Evolutionary conservation across 805 yeast genomes (phyloP).

Genomic region (Kazachstania bromeliacearum): DNA sequence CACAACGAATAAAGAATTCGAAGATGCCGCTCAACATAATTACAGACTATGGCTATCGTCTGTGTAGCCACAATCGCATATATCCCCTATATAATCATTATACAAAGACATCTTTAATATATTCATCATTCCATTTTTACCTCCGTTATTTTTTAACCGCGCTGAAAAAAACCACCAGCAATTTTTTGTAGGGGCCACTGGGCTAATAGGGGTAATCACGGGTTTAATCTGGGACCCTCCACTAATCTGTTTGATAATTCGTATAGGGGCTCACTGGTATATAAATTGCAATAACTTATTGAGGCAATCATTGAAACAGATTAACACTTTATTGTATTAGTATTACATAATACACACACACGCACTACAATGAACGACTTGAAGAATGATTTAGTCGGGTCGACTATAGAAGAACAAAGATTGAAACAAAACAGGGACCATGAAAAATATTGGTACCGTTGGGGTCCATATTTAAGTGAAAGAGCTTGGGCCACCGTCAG

Average conservation of each 20-base stretch:
- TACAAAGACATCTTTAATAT: neutral
- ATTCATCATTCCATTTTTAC: neutral
- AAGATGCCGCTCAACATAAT: slow-evolving; percentile 23
- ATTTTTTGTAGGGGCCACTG: no score
- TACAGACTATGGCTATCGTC: slow-evolving; percentile 23
- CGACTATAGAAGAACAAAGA: slow-evolving; percentile 31
- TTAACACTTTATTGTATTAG: no score
- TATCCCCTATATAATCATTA: neutral
- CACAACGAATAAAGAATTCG: slow-evolving; percentile 9
- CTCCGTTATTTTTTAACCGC: no score
- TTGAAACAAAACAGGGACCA: slow-evolving; percentile 28
- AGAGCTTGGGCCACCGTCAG: slow-evolving; percentile 81
- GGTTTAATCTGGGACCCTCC: no score
- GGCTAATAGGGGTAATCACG: no score
- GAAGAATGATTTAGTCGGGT: slow-evolving; percentile 15
- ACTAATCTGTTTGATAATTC: no score
- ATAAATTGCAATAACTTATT: no score
- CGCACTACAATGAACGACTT: slow-evolving; percentile 13
- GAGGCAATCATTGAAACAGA: no score
- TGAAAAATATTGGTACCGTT: slow-evolving; percentile 61
- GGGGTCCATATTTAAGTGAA: slow-evolving; percentile 90
- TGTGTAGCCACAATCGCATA: slow-evolving; percentile 4
- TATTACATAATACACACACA: no score
- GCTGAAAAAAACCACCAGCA: no score
- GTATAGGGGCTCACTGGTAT: no score